Base-by-base conservation (phyloP, 352 stramenopile species). In the Globisporangium perplexum region DNA sequence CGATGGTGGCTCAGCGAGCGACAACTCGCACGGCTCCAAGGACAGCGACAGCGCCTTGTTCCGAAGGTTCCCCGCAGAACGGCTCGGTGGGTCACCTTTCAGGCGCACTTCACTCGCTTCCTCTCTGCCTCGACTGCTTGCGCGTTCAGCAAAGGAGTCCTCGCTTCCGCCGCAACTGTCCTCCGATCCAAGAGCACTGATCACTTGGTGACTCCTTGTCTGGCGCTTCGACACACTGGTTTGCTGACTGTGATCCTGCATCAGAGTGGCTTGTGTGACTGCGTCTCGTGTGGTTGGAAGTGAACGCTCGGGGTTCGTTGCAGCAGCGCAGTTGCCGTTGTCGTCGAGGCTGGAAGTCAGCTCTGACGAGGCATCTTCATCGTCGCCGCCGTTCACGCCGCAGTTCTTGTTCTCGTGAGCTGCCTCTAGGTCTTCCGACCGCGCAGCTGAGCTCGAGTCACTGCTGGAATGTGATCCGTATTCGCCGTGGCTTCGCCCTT, bases 221-320 rank as follows among this genome's bases (percentile, higher is more conserved):
- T 24, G 15, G 10, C 22, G 26, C 42, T 52, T 53, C 5, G 33
- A 7, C 8, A 52, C 14, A 18, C 26, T 42, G 0, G 53, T 59
- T 53, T 60, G 53, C 46, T 60, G 53, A 11, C 46, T 43, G 15
- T 60, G 53, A 28, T 60, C 53, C 7, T 39, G 43, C 47, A 49
- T 60, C 24, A 53, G 15, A 18, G 47, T 53, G 15, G 31, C 24
- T 50, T 48, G 38, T 10, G 54, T 59, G 47, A 48, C 35, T 7
- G 38, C 44, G 20, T 53, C 26, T 15, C 39, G 31, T 6, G 17
- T 35, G 10, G 10, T 31, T 7, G 8, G 39, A 45, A n/a, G n/a
- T n/a, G n/a, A n/a, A n/a, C n/a, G n/a, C n/a, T n/a, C n/a, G n/a
- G n/a, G n/a, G n/a, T n/a, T n/a, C n/a, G n/a, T n/a, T n/a, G 15